Evolutionary conservation across 345 rosid species (phyloP), one percentile per base, ranked within the genome.

Genomic region (Acer negundo): DNA sequence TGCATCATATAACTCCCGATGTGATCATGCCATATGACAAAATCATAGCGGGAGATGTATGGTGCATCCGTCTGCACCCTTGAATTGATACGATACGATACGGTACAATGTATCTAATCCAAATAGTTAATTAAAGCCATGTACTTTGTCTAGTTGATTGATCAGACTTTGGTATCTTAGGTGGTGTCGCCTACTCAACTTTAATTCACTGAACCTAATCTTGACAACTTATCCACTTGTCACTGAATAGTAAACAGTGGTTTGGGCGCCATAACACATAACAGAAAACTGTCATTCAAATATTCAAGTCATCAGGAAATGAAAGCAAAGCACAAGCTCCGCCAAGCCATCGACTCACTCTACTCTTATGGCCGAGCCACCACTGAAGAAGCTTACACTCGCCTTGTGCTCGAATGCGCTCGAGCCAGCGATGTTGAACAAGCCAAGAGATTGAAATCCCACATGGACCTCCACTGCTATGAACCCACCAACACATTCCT

Each of bases 371-470:
- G 88, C 75, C 85, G 46, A 42, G 46, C 46, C 46, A 79, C 87
- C 2, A 58, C 81, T 38, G 85, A 78, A 16, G 86, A 82, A 58
- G 77, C 78, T 53, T 88, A 88, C 82, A 84, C 89, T 24, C 82
- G 79, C 80, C 90, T 90, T 12, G 82, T 82, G 4, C 84, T 87
- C 20, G 82, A 83, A 22, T 90, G 90, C 80, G 71, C 87, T 68
- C 83, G 83, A 46, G 84, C 81, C 73, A 81, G 80, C 58, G 89
- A 88, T 70, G 84, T 83, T 19, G 85, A 72, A 31, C 88, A 85
- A 70, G 92, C 90, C 69, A 84, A 68, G 80, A 78, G 85, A 44
- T 62, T 88, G 70, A 81, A 90, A 35, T 63, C 89, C 61, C 90
- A 87, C 80, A 87, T 88, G 94, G 90, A 88, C 13, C 66, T 74